Evolutionary conservation across 345 rosid species (phyloP).

Genomic region (Salix brachista): DNA sequence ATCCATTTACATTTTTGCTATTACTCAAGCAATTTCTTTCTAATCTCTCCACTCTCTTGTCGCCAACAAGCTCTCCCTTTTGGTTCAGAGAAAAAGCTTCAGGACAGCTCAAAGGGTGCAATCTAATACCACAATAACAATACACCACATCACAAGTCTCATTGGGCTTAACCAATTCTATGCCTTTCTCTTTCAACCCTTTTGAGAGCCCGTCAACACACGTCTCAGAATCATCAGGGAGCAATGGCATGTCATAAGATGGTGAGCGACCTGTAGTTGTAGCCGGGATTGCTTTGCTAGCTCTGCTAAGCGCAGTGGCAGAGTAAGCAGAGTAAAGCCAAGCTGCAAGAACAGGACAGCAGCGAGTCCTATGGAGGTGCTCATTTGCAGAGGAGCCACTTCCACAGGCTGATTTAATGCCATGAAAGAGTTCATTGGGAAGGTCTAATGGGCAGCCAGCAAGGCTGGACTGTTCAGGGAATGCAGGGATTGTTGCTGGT

Average conservation of each 20-base stretch:
- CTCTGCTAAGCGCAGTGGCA: conserved; percentile 51
- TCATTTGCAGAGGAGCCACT: conserved; percentile 10
- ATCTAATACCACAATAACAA: conserved; percentile 83
- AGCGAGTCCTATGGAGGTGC: conserved; percentile 50
- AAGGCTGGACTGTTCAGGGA: conserved; percentile 75
- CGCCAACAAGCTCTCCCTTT: conserved; percentile 61
- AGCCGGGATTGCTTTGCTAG: conserved; percentile 8
- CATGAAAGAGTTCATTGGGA: conserved; percentile 62
- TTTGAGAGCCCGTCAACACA: conserved; percentile 68
- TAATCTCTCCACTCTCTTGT: conserved; percentile 52
- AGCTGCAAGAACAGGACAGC: conserved; percentile 89
- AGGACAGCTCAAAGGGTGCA: conserved; percentile 69
- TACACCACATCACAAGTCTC: conserved; percentile 83
- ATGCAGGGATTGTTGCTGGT: conserved; percentile 80
- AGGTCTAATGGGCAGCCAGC: conserved; percentile 68
- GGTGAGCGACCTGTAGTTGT: conserved; percentile 19
- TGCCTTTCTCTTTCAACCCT: conserved; percentile 59
- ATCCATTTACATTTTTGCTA: conserved; percentile 39
- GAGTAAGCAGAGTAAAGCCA: conserved; percentile 91
- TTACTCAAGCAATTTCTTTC: conserved; percentile 68
- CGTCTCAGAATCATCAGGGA: conserved; percentile 94
- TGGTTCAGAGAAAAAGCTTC: conserved; percentile 52
- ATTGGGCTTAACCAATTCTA: conserved; percentile 54
- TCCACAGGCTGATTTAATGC: conserved; percentile 57
- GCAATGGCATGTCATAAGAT: conserved; percentile 66